These are phyloP conservation scores for Peltaster fructicola DNA, from an alignment of 2,329 filamentous ascomycete genomes.

Conservation along the genomic window DNA sequence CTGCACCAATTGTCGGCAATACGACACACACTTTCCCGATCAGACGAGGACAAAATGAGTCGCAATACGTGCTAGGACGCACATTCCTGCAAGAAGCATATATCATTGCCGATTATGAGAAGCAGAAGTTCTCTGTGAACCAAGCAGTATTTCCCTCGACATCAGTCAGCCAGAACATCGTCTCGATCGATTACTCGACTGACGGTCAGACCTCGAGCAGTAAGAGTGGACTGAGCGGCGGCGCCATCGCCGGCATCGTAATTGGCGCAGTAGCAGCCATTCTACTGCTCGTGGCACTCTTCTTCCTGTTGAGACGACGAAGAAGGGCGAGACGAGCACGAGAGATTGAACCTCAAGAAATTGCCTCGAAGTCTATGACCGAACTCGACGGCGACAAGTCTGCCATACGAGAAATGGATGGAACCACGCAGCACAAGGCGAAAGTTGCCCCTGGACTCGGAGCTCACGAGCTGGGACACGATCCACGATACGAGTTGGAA, in stretches of 20 bases:
- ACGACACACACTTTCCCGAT: slow-evolving; percentile 12
- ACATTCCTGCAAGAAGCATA: slow-evolving; percentile 16
- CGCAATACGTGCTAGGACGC: slow-evolving; percentile 13
- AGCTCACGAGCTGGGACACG: too few relatives aligned
- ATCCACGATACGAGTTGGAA: too few relatives aligned
- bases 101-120: slow-evolving; percentile 13
- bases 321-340: slow-evolving; percentile 1
- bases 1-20: slow-evolving; percentile 6
- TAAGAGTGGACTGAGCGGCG: not conserved
- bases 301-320: not conserved
- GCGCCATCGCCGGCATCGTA: slow-evolving; percentile 5
- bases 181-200: slow-evolving; percentile 2
- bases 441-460: too few relatives aligned
- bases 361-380: too few relatives aligned
- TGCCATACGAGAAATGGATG: too few relatives aligned
- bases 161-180: slow-evolving; percentile 2
- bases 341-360: too few relatives aligned
- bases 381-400: too few relatives aligned
- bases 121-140: slow-evolving; percentile 10
- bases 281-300: not conserved
- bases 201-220: not conserved
- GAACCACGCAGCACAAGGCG: too few relatives aligned
- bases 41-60: slow-evolving; percentile 9
- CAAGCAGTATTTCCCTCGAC: slow-evolving; percentile 10
- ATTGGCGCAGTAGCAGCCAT: slow-evolving; percentile 3